Evolutionary conservation across 148 eudicot species (phyloP).

Genomic region (Dysphania ambrosioides): DNA sequence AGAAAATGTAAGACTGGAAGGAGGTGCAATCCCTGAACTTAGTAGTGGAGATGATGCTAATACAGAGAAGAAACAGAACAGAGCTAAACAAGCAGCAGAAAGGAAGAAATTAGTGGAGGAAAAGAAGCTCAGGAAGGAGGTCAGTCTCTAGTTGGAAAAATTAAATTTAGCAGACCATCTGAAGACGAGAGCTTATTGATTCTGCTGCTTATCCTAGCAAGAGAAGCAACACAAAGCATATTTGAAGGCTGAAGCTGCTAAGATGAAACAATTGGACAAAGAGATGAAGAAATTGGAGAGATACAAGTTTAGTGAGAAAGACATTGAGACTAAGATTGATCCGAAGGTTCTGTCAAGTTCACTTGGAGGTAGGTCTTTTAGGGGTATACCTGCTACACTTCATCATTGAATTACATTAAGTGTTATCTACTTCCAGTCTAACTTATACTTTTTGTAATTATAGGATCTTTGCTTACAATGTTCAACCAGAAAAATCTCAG

Average conservation of each 20-base stretch:
- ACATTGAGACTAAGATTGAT: conserved; percentile 71
- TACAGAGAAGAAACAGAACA: conserved; percentile 31
- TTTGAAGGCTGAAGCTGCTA: conserved; percentile 74
- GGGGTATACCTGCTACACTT: background rate
- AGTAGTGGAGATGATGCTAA: conserved; percentile 29
- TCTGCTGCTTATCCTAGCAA: conserved; percentile 40
- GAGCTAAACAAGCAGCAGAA: conserved; percentile 27
- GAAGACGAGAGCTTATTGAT: conserved; percentile 13
- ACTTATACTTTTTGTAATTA: conserved; percentile 23
- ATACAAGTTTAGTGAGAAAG: conserved; percentile 66
- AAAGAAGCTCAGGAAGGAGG: conserved; percentile 57
- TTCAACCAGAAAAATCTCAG: conserved; percentile 65
- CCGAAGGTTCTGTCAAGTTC: conserved; percentile 61
- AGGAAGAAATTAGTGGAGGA: conserved; percentile 53
- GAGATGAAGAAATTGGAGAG: conserved; percentile 77
- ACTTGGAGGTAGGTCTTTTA: conserved; percentile 64
- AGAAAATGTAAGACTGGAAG: conserved; percentile 28
- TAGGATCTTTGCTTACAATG: conserved; percentile 72
- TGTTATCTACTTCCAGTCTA: background rate
- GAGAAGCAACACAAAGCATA: conserved; percentile 68
- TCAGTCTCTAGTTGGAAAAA: background rate
- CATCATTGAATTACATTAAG: background rate
- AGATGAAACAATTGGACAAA: conserved; percentile 47
- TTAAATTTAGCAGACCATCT: background rate
- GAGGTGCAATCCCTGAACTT: conserved; percentile 13